Evolutionary conservation across 495 filamentous ascomycete genomes (phyloP).

Genomic region (Poronia punctata): DNA sequence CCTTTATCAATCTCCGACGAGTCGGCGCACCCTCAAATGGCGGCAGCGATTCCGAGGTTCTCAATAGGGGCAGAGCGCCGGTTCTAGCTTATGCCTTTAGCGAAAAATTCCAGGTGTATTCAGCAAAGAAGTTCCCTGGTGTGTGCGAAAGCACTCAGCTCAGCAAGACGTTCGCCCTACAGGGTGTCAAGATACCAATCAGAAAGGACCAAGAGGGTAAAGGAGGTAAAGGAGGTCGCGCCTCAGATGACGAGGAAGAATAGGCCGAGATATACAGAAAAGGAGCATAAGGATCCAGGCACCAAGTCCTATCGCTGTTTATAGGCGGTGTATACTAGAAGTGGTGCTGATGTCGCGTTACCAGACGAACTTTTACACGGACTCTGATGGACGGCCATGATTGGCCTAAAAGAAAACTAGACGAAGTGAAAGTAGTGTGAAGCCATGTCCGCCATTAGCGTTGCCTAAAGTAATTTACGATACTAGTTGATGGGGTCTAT

Average conservation of each 20-base stretch:
- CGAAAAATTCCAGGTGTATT: conserved; percentile 88
- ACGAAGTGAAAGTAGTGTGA: too few species aligned
- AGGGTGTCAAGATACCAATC: conserved; percentile 96
- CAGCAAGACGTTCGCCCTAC: conserved; percentile 87
- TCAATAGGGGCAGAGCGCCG: conserved; percentile 76
- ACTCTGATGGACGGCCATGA: too few species aligned
- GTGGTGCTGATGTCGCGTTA: too few species aligned
- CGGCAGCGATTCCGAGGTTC: conserved; percentile 22
- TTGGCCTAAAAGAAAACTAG: too few species aligned
- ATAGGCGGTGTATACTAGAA: too few species aligned
- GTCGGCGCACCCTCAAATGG: conserved; percentile 39
- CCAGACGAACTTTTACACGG: too few species aligned
- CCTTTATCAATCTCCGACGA: conserved; percentile 69
- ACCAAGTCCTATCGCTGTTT: too few species aligned
- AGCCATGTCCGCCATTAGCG: too few species aligned
- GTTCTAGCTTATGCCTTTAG: conserved; percentile 85
- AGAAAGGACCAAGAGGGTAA: conserved; percentile 72
- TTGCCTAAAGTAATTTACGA: too few species aligned
- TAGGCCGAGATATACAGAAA: too few species aligned
- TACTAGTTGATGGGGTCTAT: too few species aligned
- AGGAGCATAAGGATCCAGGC: too few species aligned
- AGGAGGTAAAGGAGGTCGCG: conserved; percentile 42
- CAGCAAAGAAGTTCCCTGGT: conserved; percentile 95
- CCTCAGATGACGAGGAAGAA: conserved; percentile 59
- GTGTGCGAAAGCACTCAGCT: conserved; percentile 91